Evolutionary conservation across 805 yeast species (phyloP), one percentile per base, ranked within the genome.

Genomic region (Saccharomycopsis lassenensis): DNA sequence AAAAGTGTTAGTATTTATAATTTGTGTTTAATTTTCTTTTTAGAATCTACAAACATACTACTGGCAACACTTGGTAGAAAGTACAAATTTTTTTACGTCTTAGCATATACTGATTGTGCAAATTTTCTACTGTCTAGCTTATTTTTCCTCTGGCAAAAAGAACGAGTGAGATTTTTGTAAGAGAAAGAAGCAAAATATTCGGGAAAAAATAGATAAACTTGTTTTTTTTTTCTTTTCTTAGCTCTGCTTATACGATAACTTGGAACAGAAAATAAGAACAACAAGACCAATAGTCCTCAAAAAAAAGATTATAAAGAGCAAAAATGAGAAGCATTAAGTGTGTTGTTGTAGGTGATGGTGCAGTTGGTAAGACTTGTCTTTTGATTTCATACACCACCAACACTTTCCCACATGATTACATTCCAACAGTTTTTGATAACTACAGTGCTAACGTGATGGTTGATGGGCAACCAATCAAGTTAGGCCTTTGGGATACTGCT

Each of bases 401-500:
- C 55, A 82, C 93, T 22, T 86, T 86, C 57, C 95, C 95, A 4
- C 83, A 81, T 48, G 95, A 86, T 51, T 86, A 86, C 56, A 80
- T 86, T 40, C 96, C 96, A 33, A 86, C 96, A 0, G 95, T 86
- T 4, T 86, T 86, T 51, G 95, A 86, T 55, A 85, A 86, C 58
- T 86, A 86, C 56, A 73, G 94, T 2, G 89, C 94, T 12, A 78
- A 79, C 29, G 85, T 86, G 18, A 72, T 84, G 68, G 77, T 77
- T 15, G 89, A 80, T 49, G 78, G 81, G 20, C 85, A 78, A 50
- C 82, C 84, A 37, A 77, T 81, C 50, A 84, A 83, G 51, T 65
- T 86, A 35, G 94, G 93, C 17, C 67, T 86, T 31, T 86, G 95
- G 95, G 95, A 86, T 69, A 86, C 95, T 11, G 95, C 95, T 3